phyloP scores from a whole-genome alignment of 2,329 filamentous ascomycete species.

The Aureobasidium sp. region DNA sequence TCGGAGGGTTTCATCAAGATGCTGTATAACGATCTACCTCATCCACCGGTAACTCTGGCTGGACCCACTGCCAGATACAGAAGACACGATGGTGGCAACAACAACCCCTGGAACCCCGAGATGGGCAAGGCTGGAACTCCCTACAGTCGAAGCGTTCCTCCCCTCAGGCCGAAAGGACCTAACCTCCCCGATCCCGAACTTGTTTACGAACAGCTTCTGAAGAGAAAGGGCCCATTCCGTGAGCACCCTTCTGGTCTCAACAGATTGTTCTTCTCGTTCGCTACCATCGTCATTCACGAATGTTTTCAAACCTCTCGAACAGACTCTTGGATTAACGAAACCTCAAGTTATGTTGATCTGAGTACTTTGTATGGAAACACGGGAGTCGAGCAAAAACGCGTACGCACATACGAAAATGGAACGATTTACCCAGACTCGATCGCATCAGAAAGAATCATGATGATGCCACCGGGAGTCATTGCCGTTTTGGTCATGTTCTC shows the following conservation, averaged over 20 bases:
- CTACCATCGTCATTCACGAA: slow-evolving; percentile 40
- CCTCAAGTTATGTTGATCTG: slow-evolving; percentile 39
- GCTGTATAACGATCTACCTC: slow-evolving; percentile 45
- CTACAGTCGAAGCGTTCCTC: slow-evolving; percentile 37
- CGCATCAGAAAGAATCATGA: slow-evolving; percentile 38
- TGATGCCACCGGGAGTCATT: slow-evolving; percentile 40
- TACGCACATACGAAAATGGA: slow-evolving; percentile 36
- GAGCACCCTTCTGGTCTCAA: slow-evolving; percentile 38
- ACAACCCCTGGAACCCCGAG: slow-evolving; percentile 42
- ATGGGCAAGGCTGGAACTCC: slow-evolving; percentile 45
- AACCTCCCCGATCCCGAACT: slow-evolving; percentile 41
- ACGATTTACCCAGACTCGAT: slow-evolving; percentile 35
- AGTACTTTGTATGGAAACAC: slow-evolving; percentile 40
- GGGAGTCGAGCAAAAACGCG: slow-evolving; percentile 31
- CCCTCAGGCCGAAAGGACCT: slow-evolving; percentile 41
- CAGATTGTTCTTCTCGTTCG: slow-evolving; percentile 39
- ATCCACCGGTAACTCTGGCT: slow-evolving; percentile 39
- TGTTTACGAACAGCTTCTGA: slow-evolving; percentile 38
- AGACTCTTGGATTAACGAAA: slow-evolving; percentile 37
- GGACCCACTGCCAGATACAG: slow-evolving; percentile 38
- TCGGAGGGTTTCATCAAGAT: slow-evolving; percentile 44
- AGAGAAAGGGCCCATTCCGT: slow-evolving; percentile 32
- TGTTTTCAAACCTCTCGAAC: slow-evolving; percentile 36
- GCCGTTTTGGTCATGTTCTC: slow-evolving; percentile 36
- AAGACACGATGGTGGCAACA: slow-evolving; percentile 36